Conservation (phyloP, 2,329 filamentous ascomycete genomes). For the Aspergillus phoenicis region DNA sequence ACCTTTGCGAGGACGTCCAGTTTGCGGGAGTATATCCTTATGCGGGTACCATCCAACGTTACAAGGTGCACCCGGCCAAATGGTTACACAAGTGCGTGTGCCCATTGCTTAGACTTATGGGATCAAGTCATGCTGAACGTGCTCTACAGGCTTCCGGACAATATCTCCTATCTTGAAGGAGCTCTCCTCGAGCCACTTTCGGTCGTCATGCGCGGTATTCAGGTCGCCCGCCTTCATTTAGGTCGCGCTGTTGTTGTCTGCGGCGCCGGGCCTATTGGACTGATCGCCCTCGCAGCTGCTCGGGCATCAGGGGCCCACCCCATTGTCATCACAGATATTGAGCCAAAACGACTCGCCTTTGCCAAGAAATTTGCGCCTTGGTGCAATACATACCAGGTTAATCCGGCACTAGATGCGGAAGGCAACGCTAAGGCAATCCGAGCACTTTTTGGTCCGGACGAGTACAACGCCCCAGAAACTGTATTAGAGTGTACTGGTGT, state of each 20-base stretch:
- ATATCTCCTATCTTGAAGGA: conserved; percentile 59
- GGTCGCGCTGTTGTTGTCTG: conserved; percentile 61
- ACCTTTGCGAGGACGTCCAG: conserved; percentile 63
- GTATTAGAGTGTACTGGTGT: conserved; percentile 69
- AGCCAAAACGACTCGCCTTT: conserved; percentile 59
- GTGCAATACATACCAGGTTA: conserved; percentile 58
- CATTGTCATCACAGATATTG: conserved; percentile 65
- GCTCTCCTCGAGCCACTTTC: conserved; percentile 67
- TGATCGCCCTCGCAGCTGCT: conserved; percentile 60
- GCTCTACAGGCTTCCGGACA: conserved; percentile 52
- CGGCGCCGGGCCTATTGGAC: conserved; percentile 66
- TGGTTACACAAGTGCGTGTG: conserved; percentile 53
- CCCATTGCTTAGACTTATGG: too few species aligned
- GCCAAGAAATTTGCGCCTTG: conserved; percentile 60
- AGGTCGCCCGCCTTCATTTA: conserved; percentile 55
- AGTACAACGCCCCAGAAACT: conserved; percentile 61
- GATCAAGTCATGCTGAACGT: background rate
- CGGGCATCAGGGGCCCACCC: conserved; percentile 65
- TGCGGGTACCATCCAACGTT: conserved; percentile 62
- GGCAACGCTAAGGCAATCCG: conserved; percentile 58
- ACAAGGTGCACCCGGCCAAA: conserved; percentile 63
- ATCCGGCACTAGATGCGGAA: conserved; percentile 48
- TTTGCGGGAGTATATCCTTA: conserved; percentile 66
- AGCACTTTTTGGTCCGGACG: conserved; percentile 55
- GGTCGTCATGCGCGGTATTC: conserved; percentile 65